phyloP scores from a whole-genome alignment of 495 filamentous ascomycete species.

The Halenospora varia region DNA sequence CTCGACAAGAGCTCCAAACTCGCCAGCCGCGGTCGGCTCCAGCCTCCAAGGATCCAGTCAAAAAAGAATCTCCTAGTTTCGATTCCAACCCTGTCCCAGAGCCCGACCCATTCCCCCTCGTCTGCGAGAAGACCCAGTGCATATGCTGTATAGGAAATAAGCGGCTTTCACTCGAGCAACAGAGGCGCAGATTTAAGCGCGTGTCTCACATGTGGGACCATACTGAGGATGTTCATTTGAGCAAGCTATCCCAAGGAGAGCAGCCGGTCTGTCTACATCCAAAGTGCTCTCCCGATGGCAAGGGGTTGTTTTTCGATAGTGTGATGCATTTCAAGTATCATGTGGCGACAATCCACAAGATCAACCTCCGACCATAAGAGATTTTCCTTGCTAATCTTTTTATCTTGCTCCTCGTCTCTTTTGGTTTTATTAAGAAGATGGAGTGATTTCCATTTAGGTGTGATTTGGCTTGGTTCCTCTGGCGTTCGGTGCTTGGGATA shows the following conservation, averaged over 20 bases:
- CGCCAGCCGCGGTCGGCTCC: conserved; percentile 4
- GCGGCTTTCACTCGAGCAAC: conserved; percentile 8
- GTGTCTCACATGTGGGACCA: conserved; percentile 21
- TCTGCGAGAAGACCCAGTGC: conserved; percentile 10
- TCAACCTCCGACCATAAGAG: conserved; percentile 19
- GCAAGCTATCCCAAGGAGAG: neutral
- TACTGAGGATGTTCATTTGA: conserved; percentile 17
- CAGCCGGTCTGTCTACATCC: conserved; percentile 13
- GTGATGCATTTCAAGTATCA: conserved; percentile 26
- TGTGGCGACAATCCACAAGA: conserved; percentile 8
- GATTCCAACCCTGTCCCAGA: neutral
- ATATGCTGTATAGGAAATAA: conserved; percentile 11
- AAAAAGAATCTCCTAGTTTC: conserved; percentile 9
- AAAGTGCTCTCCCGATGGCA: conserved; percentile 6
- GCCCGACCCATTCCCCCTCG: conserved; percentile 3
- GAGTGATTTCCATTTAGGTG: no score
- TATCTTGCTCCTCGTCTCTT: no score
- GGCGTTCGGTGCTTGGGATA: no score
- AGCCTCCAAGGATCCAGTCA: conserved; percentile 1
- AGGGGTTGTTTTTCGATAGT: conserved; percentile 9
- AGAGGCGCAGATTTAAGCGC: conserved; percentile 10
- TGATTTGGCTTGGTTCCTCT: no score
- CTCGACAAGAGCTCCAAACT: conserved; percentile 7
- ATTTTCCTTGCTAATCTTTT: no score
- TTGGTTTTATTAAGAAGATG: no score